Conservation (phyloP, 2,329 filamentous ascomycete species). For the Pseudogymnoascus sp. region DNA sequence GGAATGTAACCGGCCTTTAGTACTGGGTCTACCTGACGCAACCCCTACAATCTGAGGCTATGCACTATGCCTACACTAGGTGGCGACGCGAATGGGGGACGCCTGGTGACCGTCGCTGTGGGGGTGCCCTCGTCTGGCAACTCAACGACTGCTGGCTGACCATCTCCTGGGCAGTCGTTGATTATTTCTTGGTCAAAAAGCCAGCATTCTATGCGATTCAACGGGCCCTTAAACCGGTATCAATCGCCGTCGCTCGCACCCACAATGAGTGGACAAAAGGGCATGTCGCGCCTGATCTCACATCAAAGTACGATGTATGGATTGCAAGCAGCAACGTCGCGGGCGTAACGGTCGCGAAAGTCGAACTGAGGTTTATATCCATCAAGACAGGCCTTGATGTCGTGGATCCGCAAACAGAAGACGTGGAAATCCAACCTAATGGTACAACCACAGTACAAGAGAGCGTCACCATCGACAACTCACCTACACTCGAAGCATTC, state of each 20-base stretch:
- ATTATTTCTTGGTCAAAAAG: constrained; percentile 45
- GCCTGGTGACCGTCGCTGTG: constrained; percentile 35
- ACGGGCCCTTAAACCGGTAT: constrained; percentile 30
- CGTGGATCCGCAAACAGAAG: background rate
- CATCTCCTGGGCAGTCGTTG: constrained; percentile 56
- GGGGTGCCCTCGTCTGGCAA: constrained; percentile 60
- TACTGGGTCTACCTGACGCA: constrained; percentile 24
- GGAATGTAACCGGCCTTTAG: background rate
- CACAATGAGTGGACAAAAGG: background rate
- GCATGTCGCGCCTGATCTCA: background rate
- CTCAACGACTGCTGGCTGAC: constrained; percentile 64
- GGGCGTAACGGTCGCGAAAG: background rate
- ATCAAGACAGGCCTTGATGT: background rate
- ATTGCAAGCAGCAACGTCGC: background rate
- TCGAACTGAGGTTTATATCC: background rate
- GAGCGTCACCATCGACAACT: background rate
- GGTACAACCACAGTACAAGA: background rate
- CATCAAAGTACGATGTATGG: background rate
- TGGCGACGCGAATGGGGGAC: constrained; percentile 22
- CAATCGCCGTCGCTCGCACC: background rate
- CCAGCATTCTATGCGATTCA: constrained; percentile 44
- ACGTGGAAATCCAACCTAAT: background rate
- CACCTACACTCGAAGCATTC: background rate
- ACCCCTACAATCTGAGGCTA: constrained; percentile 24
- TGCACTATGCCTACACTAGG: constrained; percentile 24